Percentiles rank a stretch among this genome's conserved stretches.
These are phyloP conservation scores for Stephania cephalantha DNA, from an alignment of 164 flowering plant species.

Conservation along the genomic window DNA sequence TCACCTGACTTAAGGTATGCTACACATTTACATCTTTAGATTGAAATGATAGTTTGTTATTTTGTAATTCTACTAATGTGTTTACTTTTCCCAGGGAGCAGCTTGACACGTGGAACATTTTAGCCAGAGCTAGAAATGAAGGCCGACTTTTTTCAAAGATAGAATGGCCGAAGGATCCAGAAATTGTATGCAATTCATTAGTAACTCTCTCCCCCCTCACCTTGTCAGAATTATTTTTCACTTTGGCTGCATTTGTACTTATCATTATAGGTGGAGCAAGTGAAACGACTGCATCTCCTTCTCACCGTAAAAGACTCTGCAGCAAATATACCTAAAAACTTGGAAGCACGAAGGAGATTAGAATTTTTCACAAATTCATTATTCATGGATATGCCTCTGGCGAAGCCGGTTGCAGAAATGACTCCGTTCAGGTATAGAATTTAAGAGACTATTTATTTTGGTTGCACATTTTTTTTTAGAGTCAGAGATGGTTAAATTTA, in stretches of 20 bases:
- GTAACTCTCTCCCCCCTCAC: not conserved
- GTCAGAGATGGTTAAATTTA: not conserved
- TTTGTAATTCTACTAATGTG: not conserved
- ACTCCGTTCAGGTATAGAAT: slow-evolving; percentile 70
- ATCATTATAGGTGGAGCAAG: slow-evolving; percentile 67
- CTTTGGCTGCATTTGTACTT: not conserved
- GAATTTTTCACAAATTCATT: slow-evolving; percentile 90
- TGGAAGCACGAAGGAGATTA: slow-evolving; percentile 93
- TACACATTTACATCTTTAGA: not conserved
- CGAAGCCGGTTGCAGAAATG: slow-evolving; percentile 88
- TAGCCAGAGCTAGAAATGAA: slow-evolving; percentile 83
- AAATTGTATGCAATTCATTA: slow-evolving; percentile 52
- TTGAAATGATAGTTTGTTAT: not conserved
- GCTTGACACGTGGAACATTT: slow-evolving; percentile 89
- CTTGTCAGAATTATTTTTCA: too few species aligned
- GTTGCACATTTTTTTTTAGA: not conserved
- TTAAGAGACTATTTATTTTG: not conserved
- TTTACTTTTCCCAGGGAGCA: slow-evolving; percentile 58
- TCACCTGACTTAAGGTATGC: slow-evolving; percentile 69
- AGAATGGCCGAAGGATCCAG: slow-evolving; percentile 87
- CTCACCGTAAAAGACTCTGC: slow-evolving; percentile 93
- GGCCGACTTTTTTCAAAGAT: slow-evolving; percentile 81
- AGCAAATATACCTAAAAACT: slow-evolving; percentile 88
- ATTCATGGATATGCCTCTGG: slow-evolving; percentile 93
- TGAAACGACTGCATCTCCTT: slow-evolving; percentile 86